Evolutionary conservation across 208 protist genomes (phyloP).

Genomic region (Acanthamoeba sp.): DNA sequence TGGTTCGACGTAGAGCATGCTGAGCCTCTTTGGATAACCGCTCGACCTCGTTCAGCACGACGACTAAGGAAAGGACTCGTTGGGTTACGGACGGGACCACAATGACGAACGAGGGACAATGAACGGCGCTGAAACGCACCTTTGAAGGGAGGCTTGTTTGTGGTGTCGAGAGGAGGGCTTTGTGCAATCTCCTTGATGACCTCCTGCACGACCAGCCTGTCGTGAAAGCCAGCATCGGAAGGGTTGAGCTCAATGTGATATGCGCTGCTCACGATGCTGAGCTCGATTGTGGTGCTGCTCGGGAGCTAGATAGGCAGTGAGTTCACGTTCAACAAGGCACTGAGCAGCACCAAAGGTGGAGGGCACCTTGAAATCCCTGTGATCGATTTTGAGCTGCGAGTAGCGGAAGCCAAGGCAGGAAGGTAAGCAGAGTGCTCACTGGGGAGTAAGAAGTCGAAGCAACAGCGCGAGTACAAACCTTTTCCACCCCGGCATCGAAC

Average conservation of each 20-base stretch:
- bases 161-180: constrained; percentile 91
- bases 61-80: constrained; percentile 87
- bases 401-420: neutral
- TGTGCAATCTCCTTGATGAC: constrained; percentile 99
- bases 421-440: too few relatives aligned
- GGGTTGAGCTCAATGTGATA: constrained; percentile 99
- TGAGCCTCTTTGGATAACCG: constrained; percentile 97
- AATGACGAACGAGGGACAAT: constrained; percentile 28
- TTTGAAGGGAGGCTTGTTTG: constrained; percentile 81
- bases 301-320: constrained; percentile 22
- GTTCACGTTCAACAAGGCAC: neutral
- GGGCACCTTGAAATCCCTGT: constrained; percentile 82
- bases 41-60: constrained; percentile 98
- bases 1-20: constrained; percentile 99
- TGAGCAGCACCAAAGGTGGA: neutral
- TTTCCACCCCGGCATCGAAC: constrained; percentile 92
- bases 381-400: constrained; percentile 85
- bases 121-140: constrained; percentile 60
- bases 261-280: constrained; percentile 96
- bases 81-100: neutral
- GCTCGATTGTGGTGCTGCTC: constrained; percentile 95
- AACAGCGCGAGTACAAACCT: constrained; percentile 85
- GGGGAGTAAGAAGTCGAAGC: neutral
- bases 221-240: constrained; percentile 97
- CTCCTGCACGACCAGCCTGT: constrained; percentile 97